Base-by-base conservation (phyloP, 306 rosid species). In the Benincasa hispida region DNA sequence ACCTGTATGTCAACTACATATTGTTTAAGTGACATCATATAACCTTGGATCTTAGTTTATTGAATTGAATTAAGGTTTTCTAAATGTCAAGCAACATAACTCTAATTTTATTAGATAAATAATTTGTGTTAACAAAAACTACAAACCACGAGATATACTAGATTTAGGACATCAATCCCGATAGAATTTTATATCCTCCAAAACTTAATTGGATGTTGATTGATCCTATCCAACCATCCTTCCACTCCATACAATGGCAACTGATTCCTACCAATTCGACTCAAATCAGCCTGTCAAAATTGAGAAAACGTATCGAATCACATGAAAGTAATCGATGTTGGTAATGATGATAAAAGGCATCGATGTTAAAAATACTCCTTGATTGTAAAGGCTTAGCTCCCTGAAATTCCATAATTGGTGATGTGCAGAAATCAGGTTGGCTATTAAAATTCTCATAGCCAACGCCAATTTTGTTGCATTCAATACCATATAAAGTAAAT, bases 391-490 rank as follows among this genome's bases (percentile, higher is more conserved):
- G 68, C 87, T 68, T 48, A 93, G 96, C 96, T 90, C 98, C 79
- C 85, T 54, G 78, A 84, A 94, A 81, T 94, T 91, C 96, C 95
- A 91, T 80, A 87, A 62, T 50, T 91, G 98, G 82, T 47, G 96
- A 90, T 83, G 94, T 81, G 72, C 97, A 94, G 82, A 94, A 91
- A 86, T 82, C 87, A 62, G 98, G 98, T 78, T 91, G 98, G 74
- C 81, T 87, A 67, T 83, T 90, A 72, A 91, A 94, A 78, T 95
- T 96, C 85, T 94, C 98, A 74, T 84, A 90, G 69, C 87, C 82
- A 48, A 94, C 88, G 77, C 97, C 98, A 76, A 91, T 91, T 83
- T 94, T 94, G 81, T 91, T 91, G 83, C 97, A 94, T 81, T 94
- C 96, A 65, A 86, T 76, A 62, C 96, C 96, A 82, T 94, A 96